These are phyloP conservation scores for Tillandsia leiboldiana DNA, from an alignment of 176 grass and related monocot species.

Conservation along the genomic window DNA sequence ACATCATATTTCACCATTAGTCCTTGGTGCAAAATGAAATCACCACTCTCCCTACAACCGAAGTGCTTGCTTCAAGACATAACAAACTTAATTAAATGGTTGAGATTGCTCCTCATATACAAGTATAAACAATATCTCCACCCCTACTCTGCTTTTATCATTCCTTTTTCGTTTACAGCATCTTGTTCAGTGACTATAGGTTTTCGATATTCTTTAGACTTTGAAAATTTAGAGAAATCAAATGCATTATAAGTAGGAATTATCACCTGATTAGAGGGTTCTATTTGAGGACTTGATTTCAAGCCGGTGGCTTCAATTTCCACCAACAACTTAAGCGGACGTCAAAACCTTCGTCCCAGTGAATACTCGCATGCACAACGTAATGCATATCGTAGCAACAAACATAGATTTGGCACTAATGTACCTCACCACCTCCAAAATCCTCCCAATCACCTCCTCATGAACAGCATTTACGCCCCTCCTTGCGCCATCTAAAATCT, in stretches of 20 bases:
- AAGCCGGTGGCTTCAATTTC: neutral
- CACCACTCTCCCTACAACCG: too few relatives aligned
- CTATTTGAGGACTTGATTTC: neutral
- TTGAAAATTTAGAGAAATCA: neutral
- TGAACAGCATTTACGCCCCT: conserved; percentile 22
- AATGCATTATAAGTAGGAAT: neutral
- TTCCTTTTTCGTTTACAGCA: too few relatives aligned
- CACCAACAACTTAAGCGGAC: conserved; percentile 20
- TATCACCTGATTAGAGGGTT: neutral
- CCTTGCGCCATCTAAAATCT: conserved; percentile 37
- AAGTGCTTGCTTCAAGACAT: too few relatives aligned
- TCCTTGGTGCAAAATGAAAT: too few relatives aligned
- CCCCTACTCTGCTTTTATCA: too few relatives aligned
- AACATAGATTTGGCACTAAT: conserved; percentile 70
- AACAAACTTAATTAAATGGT: too few relatives aligned
- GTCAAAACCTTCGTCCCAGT: conserved; percentile 44
- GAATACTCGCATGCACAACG: conserved; percentile 69
- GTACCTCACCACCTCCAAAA: conserved; percentile 43
- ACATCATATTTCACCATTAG: too few relatives aligned
- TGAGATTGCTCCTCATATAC: too few relatives aligned
- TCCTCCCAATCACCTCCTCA: conserved; percentile 22
- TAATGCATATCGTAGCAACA: conserved; percentile 53
- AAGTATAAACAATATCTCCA: too few relatives aligned
- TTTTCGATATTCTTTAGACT: neutral
- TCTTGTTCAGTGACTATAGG: too few relatives aligned